Percentiles rank a stretch among this genome's conserved stretches.
Conservation (phyloP, 108 stramenopile species). For the Cyclotella choctawhatcheeana region DNA sequence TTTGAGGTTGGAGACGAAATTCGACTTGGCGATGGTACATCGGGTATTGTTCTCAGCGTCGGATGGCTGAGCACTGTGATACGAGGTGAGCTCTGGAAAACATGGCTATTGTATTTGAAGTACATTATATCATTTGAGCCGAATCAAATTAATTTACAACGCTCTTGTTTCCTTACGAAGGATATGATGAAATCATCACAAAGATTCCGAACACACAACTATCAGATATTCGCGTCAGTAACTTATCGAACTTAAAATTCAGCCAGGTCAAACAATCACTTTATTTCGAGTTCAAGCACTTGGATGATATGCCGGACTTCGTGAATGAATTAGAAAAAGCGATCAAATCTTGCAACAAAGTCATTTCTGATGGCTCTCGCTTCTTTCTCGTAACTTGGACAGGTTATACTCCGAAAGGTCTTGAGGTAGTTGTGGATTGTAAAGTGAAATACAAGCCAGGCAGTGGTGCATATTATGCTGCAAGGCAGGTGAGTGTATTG, state of each 20-base stretch:
- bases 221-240: conserved; percentile 51
- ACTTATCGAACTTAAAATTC: conserved; percentile 48
- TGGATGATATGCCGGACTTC: conserved; percentile 60
- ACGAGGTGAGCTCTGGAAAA: conserved; percentile 25
- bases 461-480: conserved; percentile 55
- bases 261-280: conserved; percentile 74
- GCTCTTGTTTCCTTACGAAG: conserved; percentile 7
- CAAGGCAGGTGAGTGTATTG: too few species aligned
- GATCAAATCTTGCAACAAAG: conserved; percentile 65
- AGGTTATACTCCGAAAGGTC: conserved; percentile 47
- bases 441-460: conserved; percentile 51
- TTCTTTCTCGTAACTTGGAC: conserved; percentile 66
- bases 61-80: conserved; percentile 61
- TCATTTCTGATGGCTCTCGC: conserved; percentile 62
- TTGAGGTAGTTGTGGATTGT: conserved; percentile 61
- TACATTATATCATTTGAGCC: background rate
- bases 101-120: background rate
- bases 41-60: conserved; percentile 53
- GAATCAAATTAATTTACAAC: background rate
- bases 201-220: conserved; percentile 69
- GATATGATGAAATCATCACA: conserved; percentile 56
- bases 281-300: conserved; percentile 60
- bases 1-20: conserved; percentile 59
- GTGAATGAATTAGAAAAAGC: conserved; percentile 58
- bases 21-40: conserved; percentile 23